Conservation (phyloP, 2,329 filamentous ascomycete genomes). For the Fusarium sp. region DNA sequence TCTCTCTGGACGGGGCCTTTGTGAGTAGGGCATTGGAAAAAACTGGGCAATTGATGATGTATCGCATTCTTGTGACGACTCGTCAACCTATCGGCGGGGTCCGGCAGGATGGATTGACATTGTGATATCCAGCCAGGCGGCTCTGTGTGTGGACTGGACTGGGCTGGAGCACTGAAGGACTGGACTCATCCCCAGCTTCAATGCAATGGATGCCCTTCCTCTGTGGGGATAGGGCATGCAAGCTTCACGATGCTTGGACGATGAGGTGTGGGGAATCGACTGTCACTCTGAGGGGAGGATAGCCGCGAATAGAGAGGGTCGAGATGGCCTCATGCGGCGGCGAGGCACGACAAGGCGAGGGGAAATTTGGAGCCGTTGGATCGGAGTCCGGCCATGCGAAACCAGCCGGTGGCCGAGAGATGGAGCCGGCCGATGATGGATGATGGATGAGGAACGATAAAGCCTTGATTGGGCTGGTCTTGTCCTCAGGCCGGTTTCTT, state of each 20-base stretch:
- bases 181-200: conserved; percentile 5
- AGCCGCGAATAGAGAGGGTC: conserved; percentile 11
- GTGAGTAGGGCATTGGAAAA: not conserved
- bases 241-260: conserved; percentile 25
- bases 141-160: conserved; percentile 1
- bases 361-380: conserved; percentile 24
- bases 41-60: not conserved
- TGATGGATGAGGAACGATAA: not conserved
- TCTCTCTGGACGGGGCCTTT: not conserved
- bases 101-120: not conserved
- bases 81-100: conserved; percentile 14
- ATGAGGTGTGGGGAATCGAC: conserved; percentile 37
- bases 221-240: conserved; percentile 23
- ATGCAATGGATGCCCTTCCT: conserved; percentile 3
- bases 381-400: conserved; percentile 15
- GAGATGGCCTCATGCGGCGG: conserved; percentile 33
- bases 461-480: not conserved
- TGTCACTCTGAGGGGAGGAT: conserved; percentile 21
- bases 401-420: conserved; percentile 1
- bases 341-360: conserved; percentile 22
- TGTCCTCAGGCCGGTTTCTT: conserved; percentile 6
- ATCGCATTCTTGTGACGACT: not conserved
- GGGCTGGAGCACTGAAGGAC: not conserved
- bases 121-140: conserved; percentile 14
- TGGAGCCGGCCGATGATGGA: conserved; percentile 3